These are phyloP conservation scores for Hebeloma cylindrosporum DNA, from an alignment of 768 basidiomycete genomes.

Conservation along the genomic window DNA sequence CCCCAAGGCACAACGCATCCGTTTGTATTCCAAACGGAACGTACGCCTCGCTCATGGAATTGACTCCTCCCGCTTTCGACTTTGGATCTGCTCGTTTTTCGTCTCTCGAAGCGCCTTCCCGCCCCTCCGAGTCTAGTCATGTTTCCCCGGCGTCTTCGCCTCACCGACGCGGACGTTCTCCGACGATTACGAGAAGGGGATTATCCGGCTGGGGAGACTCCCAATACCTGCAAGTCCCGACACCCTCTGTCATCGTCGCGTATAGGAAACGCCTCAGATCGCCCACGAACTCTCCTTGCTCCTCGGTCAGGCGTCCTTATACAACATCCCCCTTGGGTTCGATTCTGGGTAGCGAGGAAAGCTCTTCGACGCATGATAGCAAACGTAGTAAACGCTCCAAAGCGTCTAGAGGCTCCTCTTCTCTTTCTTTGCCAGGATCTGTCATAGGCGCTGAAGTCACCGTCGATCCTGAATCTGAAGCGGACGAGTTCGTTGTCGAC, in stretches of 20 bases:
- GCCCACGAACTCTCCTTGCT: constrained; percentile 3
- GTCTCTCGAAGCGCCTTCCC: constrained; percentile 2
- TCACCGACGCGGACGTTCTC: constrained; percentile 10
- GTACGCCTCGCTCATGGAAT: constrained; percentile 8
- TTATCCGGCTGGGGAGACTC: constrained; percentile 17
- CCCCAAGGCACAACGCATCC: background rate
- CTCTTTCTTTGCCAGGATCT: background rate
- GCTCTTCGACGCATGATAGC: background rate
- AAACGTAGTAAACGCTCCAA: constrained; percentile 1
- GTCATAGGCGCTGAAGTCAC: background rate
- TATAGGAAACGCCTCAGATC: constrained; percentile 10
- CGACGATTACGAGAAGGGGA: constrained; percentile 10
- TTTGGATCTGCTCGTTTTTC: constrained; percentile 3
- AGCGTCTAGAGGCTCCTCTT: background rate
- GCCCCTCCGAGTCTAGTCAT: background rate
- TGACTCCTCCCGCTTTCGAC: constrained; percentile 3
- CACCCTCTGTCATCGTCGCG: background rate
- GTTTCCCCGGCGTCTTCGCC: constrained; percentile 4
- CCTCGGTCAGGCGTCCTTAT: constrained; percentile 5
- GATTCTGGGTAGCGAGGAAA: constrained; percentile 1
- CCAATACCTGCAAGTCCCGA: background rate
- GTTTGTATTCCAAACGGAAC: constrained; percentile 3
- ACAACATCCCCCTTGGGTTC: background rate
- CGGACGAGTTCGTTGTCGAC: constrained; percentile 24
- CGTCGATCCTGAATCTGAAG: constrained; percentile 9